Percentiles rank a stretch among this genome's conserved stretches.
Conservation (phyloP, 345 rosid genomes). For the Bruguiera sexangula region DNA sequence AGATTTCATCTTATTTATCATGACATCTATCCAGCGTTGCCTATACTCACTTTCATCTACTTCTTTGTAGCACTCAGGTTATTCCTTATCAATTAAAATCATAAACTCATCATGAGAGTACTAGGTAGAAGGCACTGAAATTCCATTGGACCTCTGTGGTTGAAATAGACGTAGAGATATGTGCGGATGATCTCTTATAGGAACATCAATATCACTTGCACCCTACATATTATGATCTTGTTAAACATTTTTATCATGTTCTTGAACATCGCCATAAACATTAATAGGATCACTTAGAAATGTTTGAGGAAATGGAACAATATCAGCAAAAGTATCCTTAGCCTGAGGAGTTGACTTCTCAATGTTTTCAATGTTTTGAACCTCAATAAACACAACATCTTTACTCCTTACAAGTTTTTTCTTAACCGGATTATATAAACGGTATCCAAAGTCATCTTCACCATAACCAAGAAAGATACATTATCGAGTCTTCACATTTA, state of each 20-base stretch:
- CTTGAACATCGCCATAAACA: no score
- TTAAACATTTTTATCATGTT: no score
- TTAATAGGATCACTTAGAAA: no score
- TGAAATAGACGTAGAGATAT: no score
- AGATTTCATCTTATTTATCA: no score
- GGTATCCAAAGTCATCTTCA: background rate
- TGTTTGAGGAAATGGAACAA: background rate
- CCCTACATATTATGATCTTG: rapidly evolving
- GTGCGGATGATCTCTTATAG: no score
- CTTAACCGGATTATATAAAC: background rate
- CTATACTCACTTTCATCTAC: no score
- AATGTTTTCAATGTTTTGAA: background rate
- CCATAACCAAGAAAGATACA: background rate
- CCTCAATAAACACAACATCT: background rate
- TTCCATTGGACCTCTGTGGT: rapidly evolving
- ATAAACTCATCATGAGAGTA: no score
- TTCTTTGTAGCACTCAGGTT: no score
- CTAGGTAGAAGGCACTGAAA: rapidly evolving
- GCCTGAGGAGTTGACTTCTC: background rate
- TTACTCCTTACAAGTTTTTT: background rate
- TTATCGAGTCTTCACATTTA: background rate
- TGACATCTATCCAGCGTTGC: no score
- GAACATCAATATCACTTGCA: no score
- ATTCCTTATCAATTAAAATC: no score
- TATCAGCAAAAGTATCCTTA: background rate